Evolutionary conservation across 1,284 basidiomycete species (phyloP).

Genomic region (Wolfiporia cocos): DNA sequence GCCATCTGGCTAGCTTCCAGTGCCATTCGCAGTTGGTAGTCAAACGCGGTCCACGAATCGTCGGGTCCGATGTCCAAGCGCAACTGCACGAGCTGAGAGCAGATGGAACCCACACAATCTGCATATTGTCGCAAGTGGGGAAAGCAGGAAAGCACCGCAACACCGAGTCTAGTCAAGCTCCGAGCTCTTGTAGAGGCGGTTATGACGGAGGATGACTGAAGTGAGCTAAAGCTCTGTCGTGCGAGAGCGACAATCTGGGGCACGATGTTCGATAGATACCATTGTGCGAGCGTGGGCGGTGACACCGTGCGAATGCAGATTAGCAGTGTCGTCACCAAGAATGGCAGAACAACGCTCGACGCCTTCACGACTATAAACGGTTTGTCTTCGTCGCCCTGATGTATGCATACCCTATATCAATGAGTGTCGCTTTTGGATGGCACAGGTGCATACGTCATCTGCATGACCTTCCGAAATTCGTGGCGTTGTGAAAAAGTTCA

Average conservation of each 20-base stretch:
- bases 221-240: constrained; percentile 39
- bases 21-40: no score
- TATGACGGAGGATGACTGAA: constrained; percentile 32
- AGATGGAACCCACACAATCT: no score
- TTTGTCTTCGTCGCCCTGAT: background rate
- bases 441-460: background rate
- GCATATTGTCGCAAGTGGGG: no score
- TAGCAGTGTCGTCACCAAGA: constrained; percentile 40
- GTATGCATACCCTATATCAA: no score
- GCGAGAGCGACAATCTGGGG: constrained; percentile 33
- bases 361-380: constrained; percentile 11
- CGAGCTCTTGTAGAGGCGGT: constrained; percentile 30
- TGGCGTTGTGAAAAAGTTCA: background rate
- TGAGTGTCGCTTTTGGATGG: no score
- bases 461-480: background rate
- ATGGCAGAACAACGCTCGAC: constrained; percentile 33
- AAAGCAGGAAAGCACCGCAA: constrained; percentile 20
- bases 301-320: constrained; percentile 36
- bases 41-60: no score
- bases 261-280: constrained; percentile 42
- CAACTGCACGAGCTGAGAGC: no score
- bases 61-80: no score
- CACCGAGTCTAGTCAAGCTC: constrained; percentile 34
- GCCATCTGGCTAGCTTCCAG: no score
- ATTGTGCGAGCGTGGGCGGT: constrained; percentile 35